phyloP scores from a whole-genome alignment of 306 rosid genomes.

The Styphnolobium japonicum region DNA sequence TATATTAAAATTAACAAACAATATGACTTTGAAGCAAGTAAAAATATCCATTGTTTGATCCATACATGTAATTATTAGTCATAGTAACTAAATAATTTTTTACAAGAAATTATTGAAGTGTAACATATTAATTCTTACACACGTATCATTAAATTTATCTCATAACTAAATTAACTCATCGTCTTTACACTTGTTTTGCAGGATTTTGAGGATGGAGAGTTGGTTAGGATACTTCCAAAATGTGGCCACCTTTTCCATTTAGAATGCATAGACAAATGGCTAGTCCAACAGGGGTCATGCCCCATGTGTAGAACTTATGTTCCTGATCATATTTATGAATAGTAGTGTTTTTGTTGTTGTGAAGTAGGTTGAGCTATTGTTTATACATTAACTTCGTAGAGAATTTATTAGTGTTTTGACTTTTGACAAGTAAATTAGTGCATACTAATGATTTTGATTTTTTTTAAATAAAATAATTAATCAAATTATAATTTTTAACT shows the following conservation, averaged over 20 bases:
- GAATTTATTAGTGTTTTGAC: background rate
- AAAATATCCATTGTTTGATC: background rate
- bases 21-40: background rate
- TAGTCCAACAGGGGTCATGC: conserved; percentile 42
- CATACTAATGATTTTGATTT: background rate
- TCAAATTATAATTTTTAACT: background rate
- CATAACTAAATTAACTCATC: background rate
- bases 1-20: background rate
- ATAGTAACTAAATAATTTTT: background rate
- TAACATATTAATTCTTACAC: background rate
- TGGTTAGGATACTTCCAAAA: conserved; percentile 42
- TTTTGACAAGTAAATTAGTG: background rate
- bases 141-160: background rate
- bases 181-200: conserved; percentile 18
- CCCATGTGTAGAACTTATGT: conserved; percentile 43
- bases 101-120: background rate
- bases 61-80: too few species aligned
- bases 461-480: background rate
- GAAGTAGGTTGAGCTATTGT: background rate
- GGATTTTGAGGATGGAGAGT: conserved; percentile 45
- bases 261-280: conserved; percentile 47
- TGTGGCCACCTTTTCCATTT: conserved; percentile 40
- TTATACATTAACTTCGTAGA: background rate
- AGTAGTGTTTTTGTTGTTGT: background rate
- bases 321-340: conserved; percentile 3